Percentiles rank a stretch among this genome's conserved stretches.
Conservation (phyloP, 83 land plant species). For the Thuja plicata region DNA sequence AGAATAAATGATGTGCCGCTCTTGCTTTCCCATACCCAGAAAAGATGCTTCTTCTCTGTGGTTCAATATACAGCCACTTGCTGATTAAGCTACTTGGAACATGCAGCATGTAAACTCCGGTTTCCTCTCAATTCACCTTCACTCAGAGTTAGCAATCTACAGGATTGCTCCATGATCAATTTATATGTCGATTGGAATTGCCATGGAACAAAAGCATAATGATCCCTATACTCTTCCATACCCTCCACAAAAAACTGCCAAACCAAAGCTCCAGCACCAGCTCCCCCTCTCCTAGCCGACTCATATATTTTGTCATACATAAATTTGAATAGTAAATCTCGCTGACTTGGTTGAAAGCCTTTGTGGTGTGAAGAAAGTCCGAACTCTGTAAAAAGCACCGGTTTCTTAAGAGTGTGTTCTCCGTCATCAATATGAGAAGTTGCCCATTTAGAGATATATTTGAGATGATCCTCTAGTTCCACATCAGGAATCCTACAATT, state of each 20-base stretch:
- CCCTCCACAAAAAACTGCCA: conserved; percentile 75
- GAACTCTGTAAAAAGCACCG: conserved; percentile 79
- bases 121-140: not conserved
- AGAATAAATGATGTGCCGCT: not conserved
- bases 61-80: not conserved
- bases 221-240: conserved; percentile 40
- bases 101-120: not conserved
- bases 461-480: conserved; percentile 39
- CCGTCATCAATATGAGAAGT: conserved; percentile 64
- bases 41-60: not conserved
- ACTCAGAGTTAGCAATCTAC: conserved; percentile 29
- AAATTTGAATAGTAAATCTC: conserved; percentile 35
- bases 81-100: conserved; percentile 4
- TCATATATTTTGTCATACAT: conserved; percentile 53
- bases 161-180: conserved; percentile 54
- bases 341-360: conserved; percentile 23
- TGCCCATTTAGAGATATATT: conserved; percentile 55
- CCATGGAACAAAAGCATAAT: conserved; percentile 52
- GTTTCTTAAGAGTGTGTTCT: conserved; percentile 50
- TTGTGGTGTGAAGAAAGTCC: conserved; percentile 34
- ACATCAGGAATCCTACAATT: conserved; percentile 53
- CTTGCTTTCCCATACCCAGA: not conserved
- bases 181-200: conserved; percentile 38
- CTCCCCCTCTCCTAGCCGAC: conserved; percentile 50
- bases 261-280: conserved; percentile 79